Evolutionary conservation across 2,329 filamentous ascomycete species (phyloP).

Genomic region (Spiromastix sp.): DNA sequence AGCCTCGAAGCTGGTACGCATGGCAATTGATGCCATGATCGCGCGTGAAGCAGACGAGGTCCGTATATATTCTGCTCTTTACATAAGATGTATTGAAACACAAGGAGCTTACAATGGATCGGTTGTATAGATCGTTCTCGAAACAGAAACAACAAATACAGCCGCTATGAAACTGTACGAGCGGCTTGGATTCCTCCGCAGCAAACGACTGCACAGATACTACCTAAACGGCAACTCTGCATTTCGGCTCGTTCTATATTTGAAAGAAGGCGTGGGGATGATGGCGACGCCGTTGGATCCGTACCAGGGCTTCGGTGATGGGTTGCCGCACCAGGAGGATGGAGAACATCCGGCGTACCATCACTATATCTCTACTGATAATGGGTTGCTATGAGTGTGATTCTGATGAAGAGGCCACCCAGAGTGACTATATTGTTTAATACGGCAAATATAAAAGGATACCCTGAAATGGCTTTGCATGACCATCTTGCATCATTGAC

Average conservation of each 20-base stretch:
- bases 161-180: conserved; percentile 90
- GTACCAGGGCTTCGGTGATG: conserved; percentile 12
- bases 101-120: neutral
- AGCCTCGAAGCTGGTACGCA: conserved; percentile 76
- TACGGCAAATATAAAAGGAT: too few species aligned
- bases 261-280: conserved; percentile 51
- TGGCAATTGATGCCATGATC: conserved; percentile 86
- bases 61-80: conserved; percentile 8
- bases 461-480: too few species aligned
- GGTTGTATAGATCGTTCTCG: conserved; percentile 59
- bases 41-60: conserved; percentile 74
- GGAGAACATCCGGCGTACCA: conserved; percentile 3
- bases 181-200: conserved; percentile 78
- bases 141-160: conserved; percentile 88
- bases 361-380: conserved; percentile 5
- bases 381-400: conserved; percentile 1
- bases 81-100: neutral
- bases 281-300: conserved; percentile 29
- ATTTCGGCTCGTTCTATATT: conserved; percentile 72
- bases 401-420: too few species aligned
- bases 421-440: too few species aligned
- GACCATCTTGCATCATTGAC: too few species aligned
- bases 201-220: conserved; percentile 87
- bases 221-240: conserved; percentile 95
- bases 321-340: conserved; percentile 10